Percentiles rank a stretch among this genome's conserved stretches.
Conservation (phyloP, 495 filamentous ascomycete species). For the Endocarpon pusillum region DNA sequence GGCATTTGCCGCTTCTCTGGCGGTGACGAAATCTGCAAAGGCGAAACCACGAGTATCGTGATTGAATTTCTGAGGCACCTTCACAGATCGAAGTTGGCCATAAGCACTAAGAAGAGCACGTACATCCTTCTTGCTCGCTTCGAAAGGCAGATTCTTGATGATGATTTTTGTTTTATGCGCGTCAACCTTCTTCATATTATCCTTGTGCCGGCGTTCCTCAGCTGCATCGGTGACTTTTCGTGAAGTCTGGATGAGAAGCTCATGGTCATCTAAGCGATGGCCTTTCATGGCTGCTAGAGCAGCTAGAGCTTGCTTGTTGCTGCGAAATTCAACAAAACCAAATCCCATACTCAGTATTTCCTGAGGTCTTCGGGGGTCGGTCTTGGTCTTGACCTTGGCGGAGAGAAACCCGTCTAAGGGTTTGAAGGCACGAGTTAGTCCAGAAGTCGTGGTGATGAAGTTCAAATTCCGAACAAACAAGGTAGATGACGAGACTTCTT, state of each 20-base stretch:
- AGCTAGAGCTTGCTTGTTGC: conserved; percentile 56
- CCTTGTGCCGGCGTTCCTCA: conserved; percentile 64
- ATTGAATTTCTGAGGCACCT: conserved; percentile 90
- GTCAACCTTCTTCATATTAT: conserved; percentile 58
- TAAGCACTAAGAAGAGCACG: conserved; percentile 71
- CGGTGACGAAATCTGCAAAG: conserved; percentile 88
- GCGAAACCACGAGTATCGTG: conserved; percentile 77
- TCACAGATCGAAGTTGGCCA: conserved; percentile 78
- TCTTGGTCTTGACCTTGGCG: conserved; percentile 72
- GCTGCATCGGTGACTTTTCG: conserved; percentile 76
- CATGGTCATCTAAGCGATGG: conserved; percentile 68
- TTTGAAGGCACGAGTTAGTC: conserved; percentile 55
- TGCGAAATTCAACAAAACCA: conserved; percentile 79
- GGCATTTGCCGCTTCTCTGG: conserved; percentile 83
- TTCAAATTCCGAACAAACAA: conserved; percentile 86
- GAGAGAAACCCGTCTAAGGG: conserved; percentile 73
- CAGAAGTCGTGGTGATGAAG: conserved; percentile 68
- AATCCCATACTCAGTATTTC: conserved; percentile 89
- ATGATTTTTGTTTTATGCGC: conserved; percentile 75
- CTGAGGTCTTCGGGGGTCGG: conserved; percentile 66
- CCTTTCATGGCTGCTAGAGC: conserved; percentile 76
- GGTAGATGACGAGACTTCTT: conserved; percentile 42
- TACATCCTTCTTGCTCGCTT: conserved; percentile 83
- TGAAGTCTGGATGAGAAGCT: conserved; percentile 63
- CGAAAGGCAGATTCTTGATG: conserved; percentile 97